Evolutionary conservation across 495 filamentous ascomycete genomes (phyloP).

Genomic region (Tricharina praecox): DNA sequence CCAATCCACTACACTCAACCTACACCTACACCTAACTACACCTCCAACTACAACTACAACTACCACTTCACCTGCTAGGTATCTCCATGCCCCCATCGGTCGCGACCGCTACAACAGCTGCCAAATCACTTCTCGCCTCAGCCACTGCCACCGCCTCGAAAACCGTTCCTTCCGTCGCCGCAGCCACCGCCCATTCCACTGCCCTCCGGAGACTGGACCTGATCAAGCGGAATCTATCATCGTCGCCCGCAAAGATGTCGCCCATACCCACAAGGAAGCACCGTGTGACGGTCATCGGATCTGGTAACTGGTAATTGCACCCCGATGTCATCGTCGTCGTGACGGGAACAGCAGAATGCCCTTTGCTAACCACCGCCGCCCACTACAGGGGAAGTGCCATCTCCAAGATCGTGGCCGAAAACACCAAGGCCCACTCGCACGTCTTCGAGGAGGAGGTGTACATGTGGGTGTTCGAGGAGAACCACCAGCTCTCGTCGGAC

Average conservation of each 20-base stretch:
- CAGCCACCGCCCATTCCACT: too few species aligned
- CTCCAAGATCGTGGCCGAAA: conserved; percentile 91
- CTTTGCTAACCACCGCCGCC: too few species aligned
- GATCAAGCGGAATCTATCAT: conserved; percentile 1
- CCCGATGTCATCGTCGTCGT: background rate
- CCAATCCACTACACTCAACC: too few species aligned
- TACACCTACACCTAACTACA: too few species aligned
- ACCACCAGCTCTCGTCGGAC: conserved; percentile 25
- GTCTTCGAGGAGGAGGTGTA: conserved; percentile 77
- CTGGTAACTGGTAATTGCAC: conserved; percentile 69
- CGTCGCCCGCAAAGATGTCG: background rate
- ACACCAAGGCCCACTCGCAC: conserved; percentile 54
- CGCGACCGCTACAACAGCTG: too few species aligned
- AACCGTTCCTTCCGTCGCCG: too few species aligned
- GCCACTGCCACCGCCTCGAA: too few species aligned
- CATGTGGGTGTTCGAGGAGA: conserved; percentile 43
- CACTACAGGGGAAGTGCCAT: conserved; percentile 88
- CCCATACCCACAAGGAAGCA: conserved; percentile 44
- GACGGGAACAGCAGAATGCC: background rate
- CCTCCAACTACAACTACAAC: too few species aligned
- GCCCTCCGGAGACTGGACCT: background rate
- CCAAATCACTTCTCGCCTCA: too few species aligned
- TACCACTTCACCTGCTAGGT: too few species aligned
- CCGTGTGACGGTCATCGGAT: conserved; percentile 87
- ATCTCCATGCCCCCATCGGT: too few species aligned